Conservation (phyloP, 352 stramenopile genomes). For the Poterioochromonas sp. region DNA sequence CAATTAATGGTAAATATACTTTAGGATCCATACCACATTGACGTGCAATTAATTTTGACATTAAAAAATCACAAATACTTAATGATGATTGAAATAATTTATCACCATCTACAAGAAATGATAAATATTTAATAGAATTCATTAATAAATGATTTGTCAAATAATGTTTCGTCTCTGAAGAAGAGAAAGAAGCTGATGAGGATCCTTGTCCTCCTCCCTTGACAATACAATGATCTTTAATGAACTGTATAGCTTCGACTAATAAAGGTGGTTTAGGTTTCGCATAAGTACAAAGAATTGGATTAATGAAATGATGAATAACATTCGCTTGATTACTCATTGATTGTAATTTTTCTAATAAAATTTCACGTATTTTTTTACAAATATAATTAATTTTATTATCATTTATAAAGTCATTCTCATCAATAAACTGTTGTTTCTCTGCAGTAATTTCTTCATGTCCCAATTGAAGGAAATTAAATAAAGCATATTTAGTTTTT, state of each 20-base stretch:
- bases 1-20: constrained; percentile 21
- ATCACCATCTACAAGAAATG: neutral
- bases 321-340: neutral
- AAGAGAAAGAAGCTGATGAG: neutral
- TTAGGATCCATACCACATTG: constrained; percentile 21
- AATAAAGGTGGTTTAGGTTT: neutral
- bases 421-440: neutral
- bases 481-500: neutral
- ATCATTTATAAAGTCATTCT: neutral
- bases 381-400: neutral
- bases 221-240: neutral
- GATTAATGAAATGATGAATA: neutral
- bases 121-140: neutral
- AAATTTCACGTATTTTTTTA: neutral
- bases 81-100: neutral
- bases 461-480: too few relatives aligned
- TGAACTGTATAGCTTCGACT: neutral
- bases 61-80: neutral
- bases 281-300: neutral
- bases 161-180: neutral
- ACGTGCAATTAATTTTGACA: neutral
- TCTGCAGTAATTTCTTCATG: neutral
- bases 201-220: too few relatives aligned
- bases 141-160: neutral
- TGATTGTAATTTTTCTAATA: neutral